Evolutionary conservation across 768 basidiomycete species (phyloP).

Genomic region (Phanerochaete carnosa): DNA sequence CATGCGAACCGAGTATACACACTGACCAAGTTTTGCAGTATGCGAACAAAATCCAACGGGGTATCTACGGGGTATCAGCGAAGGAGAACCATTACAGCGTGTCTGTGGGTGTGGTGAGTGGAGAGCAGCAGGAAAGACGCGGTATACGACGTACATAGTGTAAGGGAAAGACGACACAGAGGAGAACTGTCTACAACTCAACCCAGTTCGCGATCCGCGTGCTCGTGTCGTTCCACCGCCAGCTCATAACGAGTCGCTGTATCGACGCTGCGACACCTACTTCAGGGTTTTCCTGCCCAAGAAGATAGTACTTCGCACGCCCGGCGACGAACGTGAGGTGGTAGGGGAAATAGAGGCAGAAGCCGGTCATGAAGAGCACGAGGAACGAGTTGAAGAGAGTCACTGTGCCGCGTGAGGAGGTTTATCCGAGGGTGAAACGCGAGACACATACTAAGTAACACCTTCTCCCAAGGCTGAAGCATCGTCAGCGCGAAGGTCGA

Average conservation of each 20-base stretch:
- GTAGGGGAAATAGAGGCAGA: conserved; percentile 55
- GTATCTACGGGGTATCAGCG: background rate
- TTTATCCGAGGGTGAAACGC: background rate
- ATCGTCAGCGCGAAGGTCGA: conserved; percentile 59
- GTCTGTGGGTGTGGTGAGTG: background rate
- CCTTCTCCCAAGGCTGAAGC: conserved; percentile 67
- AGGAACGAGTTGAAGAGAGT: conserved; percentile 36
- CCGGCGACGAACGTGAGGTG: conserved; percentile 50
- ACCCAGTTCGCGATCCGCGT: background rate
- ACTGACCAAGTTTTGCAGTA: background rate
- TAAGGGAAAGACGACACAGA: background rate
- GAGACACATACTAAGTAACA: conserved; percentile 47
- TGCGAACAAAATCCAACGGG: background rate
- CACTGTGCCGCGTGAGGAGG: conserved; percentile 27
- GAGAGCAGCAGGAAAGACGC: background rate
- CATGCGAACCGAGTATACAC: too few relatives aligned
- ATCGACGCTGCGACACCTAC: conserved; percentile 2
- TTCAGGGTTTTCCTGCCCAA: conserved; percentile 42
- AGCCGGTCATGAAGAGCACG: conserved; percentile 45
- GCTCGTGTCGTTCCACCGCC: conserved; percentile 2
- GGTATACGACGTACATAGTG: background rate
- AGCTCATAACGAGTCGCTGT: background rate
- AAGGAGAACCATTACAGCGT: background rate
- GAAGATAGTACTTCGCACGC: conserved; percentile 61
- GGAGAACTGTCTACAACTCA: background rate